Percentiles rank a stretch among this genome's conserved stretches.
phyloP scores from a whole-genome alignment of 306 rosid genomes.

The Vicia faba region DNA sequence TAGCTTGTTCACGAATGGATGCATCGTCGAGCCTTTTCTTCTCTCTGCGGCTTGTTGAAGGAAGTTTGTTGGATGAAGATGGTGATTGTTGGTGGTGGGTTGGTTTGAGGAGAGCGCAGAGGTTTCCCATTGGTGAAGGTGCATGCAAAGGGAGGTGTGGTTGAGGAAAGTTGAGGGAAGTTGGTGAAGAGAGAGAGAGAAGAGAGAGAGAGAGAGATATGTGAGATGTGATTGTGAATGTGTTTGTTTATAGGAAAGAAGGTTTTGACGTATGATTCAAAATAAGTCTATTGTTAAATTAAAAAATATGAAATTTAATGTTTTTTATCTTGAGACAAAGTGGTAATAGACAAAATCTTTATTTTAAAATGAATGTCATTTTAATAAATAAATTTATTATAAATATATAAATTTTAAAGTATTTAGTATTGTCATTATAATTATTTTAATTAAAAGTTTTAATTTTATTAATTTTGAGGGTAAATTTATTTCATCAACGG shows the following conservation, averaged over 20 bases:
- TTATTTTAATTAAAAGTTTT: too few species aligned
- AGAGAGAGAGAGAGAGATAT: neutral
- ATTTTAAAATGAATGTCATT: too few species aligned
- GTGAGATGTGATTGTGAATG: neutral
- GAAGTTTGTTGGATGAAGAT: constrained; percentile 53
- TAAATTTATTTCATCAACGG: too few species aligned
- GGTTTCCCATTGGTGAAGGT: constrained; percentile 73
- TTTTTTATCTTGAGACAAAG: too few species aligned
- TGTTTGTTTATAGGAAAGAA: constrained; percentile 26
- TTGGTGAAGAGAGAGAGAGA: constrained; percentile 5
- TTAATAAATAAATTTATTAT: too few species aligned
- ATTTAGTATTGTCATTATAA: too few species aligned
- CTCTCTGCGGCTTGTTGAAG: constrained; percentile 56
- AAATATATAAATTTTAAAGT: too few species aligned
- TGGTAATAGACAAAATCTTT: too few species aligned
- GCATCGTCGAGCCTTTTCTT: constrained; percentile 64
- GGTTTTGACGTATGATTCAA: constrained; percentile 32
- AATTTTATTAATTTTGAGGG: too few species aligned
- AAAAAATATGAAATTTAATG: too few species aligned
- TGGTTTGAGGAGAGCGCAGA: constrained; percentile 63
- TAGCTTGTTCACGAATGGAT: constrained; percentile 69
- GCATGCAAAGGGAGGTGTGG: constrained; percentile 46
- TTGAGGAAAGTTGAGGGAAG: constrained; percentile 28
- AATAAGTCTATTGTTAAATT: constrained; percentile 4
- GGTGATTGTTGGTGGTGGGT: constrained; percentile 34